Base-by-base conservation (phyloP, 1,139 yeast species). In the Protomyces pachydermus region DNA sequence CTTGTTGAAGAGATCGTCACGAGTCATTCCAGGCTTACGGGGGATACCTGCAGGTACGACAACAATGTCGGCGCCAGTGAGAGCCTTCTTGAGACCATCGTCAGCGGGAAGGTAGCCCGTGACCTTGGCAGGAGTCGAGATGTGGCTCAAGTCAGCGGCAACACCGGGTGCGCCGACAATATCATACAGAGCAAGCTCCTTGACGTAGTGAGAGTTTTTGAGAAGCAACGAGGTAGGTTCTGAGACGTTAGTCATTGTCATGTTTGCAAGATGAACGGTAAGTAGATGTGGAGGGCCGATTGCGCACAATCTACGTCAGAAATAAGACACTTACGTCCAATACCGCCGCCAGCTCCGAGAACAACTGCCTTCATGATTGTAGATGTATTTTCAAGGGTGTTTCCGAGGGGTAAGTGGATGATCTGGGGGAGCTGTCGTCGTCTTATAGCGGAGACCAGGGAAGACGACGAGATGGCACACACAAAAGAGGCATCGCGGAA, bases 31-130 rank as follows among this genome's bases (percentile, higher is more conserved):
- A 37, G 66, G 66, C 57, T 93, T 93, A 82, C 98, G 88, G 79
- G 98, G 98, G 66, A 93, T 96, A 79, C 98, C 98, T 66, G 98
- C 98, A 72, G 98, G 98, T 77, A 93, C 91, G 71, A 93, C 81
- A 67, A 93, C 95, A 70, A 93, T 85, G 74, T 93, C 95, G 60
- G 96, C 82, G 69, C 84, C 93, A 69, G 84, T 81, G 72, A 93
- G 81, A 62, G 98, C 90, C 65, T 79, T 78, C 71, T 84, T 83
- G 73, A 93, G 82, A 6, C 85, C 87, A 46, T 60, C 64, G 66
- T 85, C 86, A 73, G 86, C 84, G 69, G 97, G 96, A 69, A 90
- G 83, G 81, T 80, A 88, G 61, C 97, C 95, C 65, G 78, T 75
- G n/a, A 84, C 85, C 38, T 71, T 74, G 8, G 86, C 83, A n/a